Conservation (phyloP, 2,329 filamentous ascomycete species). For the Hysterium pulicare region DNA sequence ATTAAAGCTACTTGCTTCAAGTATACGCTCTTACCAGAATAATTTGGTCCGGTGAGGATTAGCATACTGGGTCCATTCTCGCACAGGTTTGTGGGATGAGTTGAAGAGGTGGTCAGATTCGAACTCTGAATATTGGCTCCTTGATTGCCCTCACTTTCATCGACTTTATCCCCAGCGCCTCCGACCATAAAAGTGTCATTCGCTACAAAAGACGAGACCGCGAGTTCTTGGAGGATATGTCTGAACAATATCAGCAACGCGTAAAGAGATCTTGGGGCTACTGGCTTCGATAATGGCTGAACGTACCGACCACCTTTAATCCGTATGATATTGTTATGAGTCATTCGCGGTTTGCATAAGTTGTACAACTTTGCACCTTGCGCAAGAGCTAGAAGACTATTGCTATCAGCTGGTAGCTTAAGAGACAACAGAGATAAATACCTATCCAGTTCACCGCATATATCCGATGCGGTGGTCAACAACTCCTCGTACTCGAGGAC, state of each 20-base stretch:
- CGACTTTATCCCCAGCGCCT: conserved; percentile 44
- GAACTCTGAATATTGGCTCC: not conserved
- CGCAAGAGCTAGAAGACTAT: conserved; percentile 72
- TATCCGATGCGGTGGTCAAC: conserved; percentile 68
- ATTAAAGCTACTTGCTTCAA: conserved; percentile 90
- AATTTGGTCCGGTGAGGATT: conserved; percentile 88
- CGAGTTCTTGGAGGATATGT: conserved; percentile 82
- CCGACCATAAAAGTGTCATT: conserved; percentile 74
- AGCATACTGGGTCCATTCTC: conserved; percentile 61
- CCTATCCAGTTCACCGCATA: conserved; percentile 81
- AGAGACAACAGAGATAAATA: conserved; percentile 16
- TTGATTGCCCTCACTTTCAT: conserved; percentile 3
- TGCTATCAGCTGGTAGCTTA: conserved; percentile 14
- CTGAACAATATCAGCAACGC: conserved; percentile 34
- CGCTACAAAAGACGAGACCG: conserved; percentile 74
- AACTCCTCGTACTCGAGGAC: conserved; percentile 67
- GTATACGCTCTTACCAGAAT: conserved; percentile 94
- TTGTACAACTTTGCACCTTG: conserved; percentile 72
- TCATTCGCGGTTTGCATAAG: conserved; percentile 68
- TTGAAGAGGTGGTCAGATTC: conserved; percentile 7
- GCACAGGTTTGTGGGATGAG: conserved; percentile 5
- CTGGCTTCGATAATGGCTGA: not conserved
- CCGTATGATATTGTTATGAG: conserved; percentile 63
- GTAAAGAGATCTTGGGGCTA: no score
- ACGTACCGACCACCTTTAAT: conserved; percentile 70